phyloP scores from a whole-genome alignment of 306 rosid species.

The Lablab purpureus region DNA sequence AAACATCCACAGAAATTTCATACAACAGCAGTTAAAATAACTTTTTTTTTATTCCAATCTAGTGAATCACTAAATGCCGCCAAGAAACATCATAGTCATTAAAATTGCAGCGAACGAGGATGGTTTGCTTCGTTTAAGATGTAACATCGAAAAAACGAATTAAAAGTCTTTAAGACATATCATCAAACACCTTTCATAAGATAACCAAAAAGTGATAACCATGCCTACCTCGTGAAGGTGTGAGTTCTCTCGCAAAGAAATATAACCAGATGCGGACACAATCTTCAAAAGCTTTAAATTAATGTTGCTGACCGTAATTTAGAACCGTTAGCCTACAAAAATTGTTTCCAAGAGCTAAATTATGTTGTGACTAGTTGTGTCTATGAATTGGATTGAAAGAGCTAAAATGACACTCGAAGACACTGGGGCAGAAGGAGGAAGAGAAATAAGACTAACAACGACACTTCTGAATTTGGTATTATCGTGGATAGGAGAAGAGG shows the following conservation, averaged over 20 bases:
- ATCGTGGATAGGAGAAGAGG: neutral
- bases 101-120: too few species aligned
- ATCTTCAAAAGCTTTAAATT: neutral
- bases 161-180: slow-evolving; percentile 28
- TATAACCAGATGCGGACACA: neutral
- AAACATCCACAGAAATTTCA: slow-evolving; percentile 12
- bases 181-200: slow-evolving; percentile 43
- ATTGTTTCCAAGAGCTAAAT: neutral
- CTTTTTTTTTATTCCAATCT: too few species aligned
- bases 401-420: neutral
- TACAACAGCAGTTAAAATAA: neutral
- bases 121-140: neutral
- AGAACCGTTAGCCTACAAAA: neutral
- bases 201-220: neutral
- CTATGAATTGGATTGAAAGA: slow-evolving; percentile 10
- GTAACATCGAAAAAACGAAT: slow-evolving; percentile 1
- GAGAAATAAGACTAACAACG: neutral
- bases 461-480: neutral
- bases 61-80: slow-evolving; percentile 21
- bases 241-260: neutral
- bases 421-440: neutral
- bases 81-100: slow-evolving; percentile 2
- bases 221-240: slow-evolving; percentile 21
- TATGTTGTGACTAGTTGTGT: neutral
- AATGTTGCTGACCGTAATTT: neutral